phyloP scores from a whole-genome alignment of 106 monocot genomes.

The Xerophyta viscosa region DNA sequence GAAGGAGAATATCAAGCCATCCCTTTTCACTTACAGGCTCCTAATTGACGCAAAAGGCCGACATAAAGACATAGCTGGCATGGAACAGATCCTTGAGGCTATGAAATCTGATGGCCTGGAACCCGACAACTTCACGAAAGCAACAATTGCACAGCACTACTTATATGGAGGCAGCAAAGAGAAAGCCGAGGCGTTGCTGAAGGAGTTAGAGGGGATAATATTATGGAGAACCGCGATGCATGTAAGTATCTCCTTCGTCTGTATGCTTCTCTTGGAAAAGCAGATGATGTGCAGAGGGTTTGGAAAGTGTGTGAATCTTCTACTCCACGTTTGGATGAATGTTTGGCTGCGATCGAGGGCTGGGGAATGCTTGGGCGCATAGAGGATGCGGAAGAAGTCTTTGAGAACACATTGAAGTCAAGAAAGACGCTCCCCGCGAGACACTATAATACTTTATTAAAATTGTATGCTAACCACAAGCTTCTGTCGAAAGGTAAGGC shows the following conservation, averaged over 20 bases:
- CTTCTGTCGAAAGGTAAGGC: constrained; percentile 69
- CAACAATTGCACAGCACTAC: constrained; percentile 44
- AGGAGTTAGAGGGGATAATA: constrained; percentile 60
- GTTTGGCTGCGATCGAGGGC: constrained; percentile 59
- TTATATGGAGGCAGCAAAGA: constrained; percentile 38
- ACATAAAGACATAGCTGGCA: constrained; percentile 53
- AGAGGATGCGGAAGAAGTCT: constrained; percentile 54
- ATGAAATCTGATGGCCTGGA: constrained; percentile 62
- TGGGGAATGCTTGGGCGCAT: constrained; percentile 58
- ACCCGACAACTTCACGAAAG: constrained; percentile 26
- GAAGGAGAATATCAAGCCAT: constrained; percentile 64
- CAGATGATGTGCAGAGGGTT: constrained; percentile 52
- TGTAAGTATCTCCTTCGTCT: constrained; percentile 47
- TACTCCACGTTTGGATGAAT: constrained; percentile 30
- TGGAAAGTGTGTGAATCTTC: constrained; percentile 47
- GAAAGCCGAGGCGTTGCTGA: constrained; percentile 50
- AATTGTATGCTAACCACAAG: constrained; percentile 57
- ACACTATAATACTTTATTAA: constrained; percentile 48
- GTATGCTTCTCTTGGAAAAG: constrained; percentile 51
- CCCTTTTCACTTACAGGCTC: constrained; percentile 60
- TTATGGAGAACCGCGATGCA: constrained; percentile 36
- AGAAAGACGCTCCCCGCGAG: constrained; percentile 38
- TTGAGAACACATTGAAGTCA: constrained; percentile 36
- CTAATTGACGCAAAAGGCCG: constrained; percentile 74
- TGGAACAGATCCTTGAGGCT: constrained; percentile 50